Percentiles rank a stretch among this genome's conserved stretches.
Evolutionary conservation across 768 basidiomycete species (phyloP).

Genomic region (Sarcomyxa edulis): DNA sequence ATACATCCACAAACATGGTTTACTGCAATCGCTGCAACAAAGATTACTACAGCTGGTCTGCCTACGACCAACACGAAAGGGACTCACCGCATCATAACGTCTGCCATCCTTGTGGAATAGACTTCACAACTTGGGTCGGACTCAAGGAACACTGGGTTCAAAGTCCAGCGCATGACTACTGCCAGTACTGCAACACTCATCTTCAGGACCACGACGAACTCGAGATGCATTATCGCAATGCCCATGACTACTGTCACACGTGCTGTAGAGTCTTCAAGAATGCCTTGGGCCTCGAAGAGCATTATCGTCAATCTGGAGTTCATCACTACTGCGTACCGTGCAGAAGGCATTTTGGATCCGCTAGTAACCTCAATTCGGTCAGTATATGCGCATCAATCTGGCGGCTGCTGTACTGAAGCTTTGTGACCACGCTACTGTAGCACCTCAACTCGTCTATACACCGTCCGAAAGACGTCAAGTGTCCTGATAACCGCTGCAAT

Average conservation of each 20-base stretch:
- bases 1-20: conserved; percentile 1
- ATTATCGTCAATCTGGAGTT: not conserved
- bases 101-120: not conserved
- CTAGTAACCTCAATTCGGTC: not conserved
- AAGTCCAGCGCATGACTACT: not conserved
- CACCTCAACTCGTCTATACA: conserved; percentile 56
- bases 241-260: not conserved
- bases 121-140: not conserved
- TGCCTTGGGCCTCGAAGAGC: not conserved
- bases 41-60: not conserved
- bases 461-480: conserved; percentile 27
- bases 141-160: conserved; percentile 1
- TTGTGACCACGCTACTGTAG: no score
- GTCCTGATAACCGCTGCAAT: conserved; percentile 37
- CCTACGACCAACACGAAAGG: not conserved
- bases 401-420: no score
- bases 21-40: not conserved
- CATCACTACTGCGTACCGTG: conserved; percentile 3
- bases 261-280: conserved; percentile 1
- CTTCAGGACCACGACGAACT: not conserved
- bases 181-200: conserved; percentile 1
- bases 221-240: not conserved
- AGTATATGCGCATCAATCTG: no score
- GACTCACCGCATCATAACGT: not conserved
- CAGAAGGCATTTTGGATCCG: not conserved